Evolutionary conservation across 2,329 filamentous ascomycete genomes (phyloP), one percentile per base, ranked within the genome.

Genomic region (Colletotrichum tanaceti): DNA sequence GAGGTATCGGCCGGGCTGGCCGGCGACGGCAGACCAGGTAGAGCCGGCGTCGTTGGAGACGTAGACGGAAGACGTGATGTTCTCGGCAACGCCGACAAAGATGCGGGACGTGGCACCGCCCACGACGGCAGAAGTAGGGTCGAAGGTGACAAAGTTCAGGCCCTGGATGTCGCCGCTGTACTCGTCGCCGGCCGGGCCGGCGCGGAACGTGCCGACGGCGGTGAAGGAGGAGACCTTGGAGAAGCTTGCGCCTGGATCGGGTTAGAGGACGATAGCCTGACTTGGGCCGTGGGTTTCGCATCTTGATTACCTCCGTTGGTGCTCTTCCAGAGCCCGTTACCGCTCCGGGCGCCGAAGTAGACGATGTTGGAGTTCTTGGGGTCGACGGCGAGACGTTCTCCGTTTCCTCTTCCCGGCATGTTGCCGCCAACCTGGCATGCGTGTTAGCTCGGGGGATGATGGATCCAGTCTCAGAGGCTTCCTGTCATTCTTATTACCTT

Each of bases 331-430:
- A 89, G 78, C 3, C 87, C 87, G 35, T 89, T 84, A 2, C 86
- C 87, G 64, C 85, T 88, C 49, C 87, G 82, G 2, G 87, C 86
- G 1, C 87, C 87, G 65, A 88, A 87, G 73, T 86, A 89, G 24
- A 89, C 72, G 63, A 89, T 85, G 22, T 85, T 82, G 43, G 86
- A 84, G 72, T 87, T 86, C 55, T 84, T 82, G 1, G 87, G 87
- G 72, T 89, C 87, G 6, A 89, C 82, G 1, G 86, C 86, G 5
- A 89, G 82, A 13, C 87, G 82, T 73, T 89, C 87, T 16, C 87
- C 87, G 75, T 84, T 85, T 9, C 87, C 87, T 46, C 87, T 83
- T 1, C 87, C 87, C 3, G 87, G 87, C 86, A 88, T 89, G 73
- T 89, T 89, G 0, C 87, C 87, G 2, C 87, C 87, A 49, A 88